A percentile compares a stretch with the other conserved stretches of the same genome.
phyloP scores from a whole-genome alignment of 495 filamentous ascomycete species.

The Monascus purpureus region DNA sequence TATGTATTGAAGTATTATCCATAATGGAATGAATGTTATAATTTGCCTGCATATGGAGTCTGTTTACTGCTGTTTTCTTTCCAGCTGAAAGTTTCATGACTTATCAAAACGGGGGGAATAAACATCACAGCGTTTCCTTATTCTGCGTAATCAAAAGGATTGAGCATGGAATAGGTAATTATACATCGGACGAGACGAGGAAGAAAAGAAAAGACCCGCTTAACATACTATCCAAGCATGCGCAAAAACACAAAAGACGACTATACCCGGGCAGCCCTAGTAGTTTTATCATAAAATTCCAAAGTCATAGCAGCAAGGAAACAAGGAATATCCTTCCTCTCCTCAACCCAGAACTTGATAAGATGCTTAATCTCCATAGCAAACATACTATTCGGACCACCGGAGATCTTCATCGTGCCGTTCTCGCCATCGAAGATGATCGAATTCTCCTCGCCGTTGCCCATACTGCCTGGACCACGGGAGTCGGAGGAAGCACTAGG shows the following conservation, averaged over 20 bases:
- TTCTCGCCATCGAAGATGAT: constrained; percentile 96
- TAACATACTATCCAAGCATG: too few relatives aligned
- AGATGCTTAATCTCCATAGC: constrained; percentile 67
- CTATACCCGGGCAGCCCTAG: constrained; percentile 35
- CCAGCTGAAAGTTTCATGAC: too few relatives aligned
- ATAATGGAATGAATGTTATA: too few relatives aligned
- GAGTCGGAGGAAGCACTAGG: constrained; percentile 26
- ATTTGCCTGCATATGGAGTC: too few relatives aligned
- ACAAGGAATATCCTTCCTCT: constrained; percentile 79
- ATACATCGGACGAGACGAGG: too few relatives aligned
- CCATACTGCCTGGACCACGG: constrained; percentile 44
- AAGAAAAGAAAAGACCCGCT: too few relatives aligned
- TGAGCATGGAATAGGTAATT: too few relatives aligned
- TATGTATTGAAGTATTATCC: too few relatives aligned
- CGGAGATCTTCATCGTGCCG: constrained; percentile 92
- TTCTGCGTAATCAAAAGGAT: too few relatives aligned
- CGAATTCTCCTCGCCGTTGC: constrained; percentile 48
- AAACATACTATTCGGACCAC: constrained; percentile 75
- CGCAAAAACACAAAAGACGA: neutral
- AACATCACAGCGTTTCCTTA: too few relatives aligned
- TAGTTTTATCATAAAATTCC: constrained; percentile 81
- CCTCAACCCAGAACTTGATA: constrained; percentile 88
- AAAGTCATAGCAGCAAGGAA: constrained; percentile 80
- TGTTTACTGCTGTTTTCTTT: too few relatives aligned
- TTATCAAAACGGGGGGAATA: too few relatives aligned